These are phyloP conservation scores for Albugo candida DNA, from an alignment of 352 stramenopile genomes.

Conservation along the genomic window DNA sequence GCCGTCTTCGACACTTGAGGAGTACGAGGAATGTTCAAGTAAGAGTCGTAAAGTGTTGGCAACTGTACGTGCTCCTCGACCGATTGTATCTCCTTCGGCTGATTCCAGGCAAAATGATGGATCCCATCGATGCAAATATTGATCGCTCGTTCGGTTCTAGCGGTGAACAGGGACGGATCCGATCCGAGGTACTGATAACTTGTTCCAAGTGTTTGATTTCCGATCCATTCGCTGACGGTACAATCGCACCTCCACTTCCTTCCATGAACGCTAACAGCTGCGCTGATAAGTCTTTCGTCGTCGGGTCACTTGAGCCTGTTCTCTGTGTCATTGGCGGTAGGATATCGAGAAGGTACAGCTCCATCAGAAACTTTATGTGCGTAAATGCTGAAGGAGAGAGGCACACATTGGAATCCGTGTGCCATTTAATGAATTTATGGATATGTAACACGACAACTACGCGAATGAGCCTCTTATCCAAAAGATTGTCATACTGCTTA, in stretches of 20 bases:
- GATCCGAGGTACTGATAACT: too few relatives aligned
- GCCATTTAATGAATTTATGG: too few relatives aligned
- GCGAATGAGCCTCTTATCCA: too few relatives aligned
- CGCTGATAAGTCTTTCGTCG: slow-evolving; percentile 10
- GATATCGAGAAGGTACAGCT: slow-evolving; percentile 40
- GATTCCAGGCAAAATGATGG: slow-evolving; percentile 69
- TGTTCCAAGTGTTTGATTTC: too few relatives aligned
- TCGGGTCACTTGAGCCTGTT: background rate
- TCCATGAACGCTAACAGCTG: slow-evolving; percentile 13
- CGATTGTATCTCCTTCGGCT: slow-evolving; percentile 55
- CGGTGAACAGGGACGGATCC: background rate
- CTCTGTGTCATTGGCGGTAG: slow-evolving; percentile 14
- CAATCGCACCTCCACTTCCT: slow-evolving; percentile 16
- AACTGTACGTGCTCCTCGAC: slow-evolving; percentile 74
- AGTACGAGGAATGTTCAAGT: slow-evolving; percentile 77
- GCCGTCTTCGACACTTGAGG: slow-evolving; percentile 26
- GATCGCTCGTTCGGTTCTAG: slow-evolving; percentile 22
- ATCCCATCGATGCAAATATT: slow-evolving; percentile 13
- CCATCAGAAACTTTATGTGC: slow-evolving; percentile 18
- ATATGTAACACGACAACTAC: too few relatives aligned
- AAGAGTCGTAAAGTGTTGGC: slow-evolving; percentile 73
- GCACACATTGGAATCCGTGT: too few relatives aligned
- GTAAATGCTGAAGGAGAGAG: background rate
- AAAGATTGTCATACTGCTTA: too few relatives aligned
- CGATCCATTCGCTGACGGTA: slow-evolving; percentile 10